Percentiles rank a stretch among this genome's conserved stretches.
Conservation (phyloP, 805 yeast genomes). For the Candida sphagnicola region DNA sequence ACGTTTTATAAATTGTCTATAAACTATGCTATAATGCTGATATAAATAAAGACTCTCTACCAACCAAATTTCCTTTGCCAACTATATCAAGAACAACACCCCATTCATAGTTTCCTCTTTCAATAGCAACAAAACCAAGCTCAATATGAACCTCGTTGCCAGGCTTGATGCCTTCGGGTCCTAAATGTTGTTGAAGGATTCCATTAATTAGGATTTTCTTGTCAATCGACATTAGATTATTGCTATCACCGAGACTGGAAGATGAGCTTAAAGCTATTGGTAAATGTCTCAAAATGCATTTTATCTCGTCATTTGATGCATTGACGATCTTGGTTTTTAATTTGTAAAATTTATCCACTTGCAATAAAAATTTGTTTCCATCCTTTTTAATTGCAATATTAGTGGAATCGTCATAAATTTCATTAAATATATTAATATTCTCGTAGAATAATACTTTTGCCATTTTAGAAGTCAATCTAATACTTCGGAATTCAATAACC, state of each 20-base stretch:
- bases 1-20: background rate
- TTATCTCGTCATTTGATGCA: constrained; percentile 34
- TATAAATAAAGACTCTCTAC: constrained; percentile 31
- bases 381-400: constrained; percentile 10
- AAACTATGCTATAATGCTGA: constrained; percentile 10
- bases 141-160: constrained; percentile 39
- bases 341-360: constrained; percentile 48
- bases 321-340: constrained; percentile 50
- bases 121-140: constrained; percentile 62
- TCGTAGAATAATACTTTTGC: constrained; percentile 49
- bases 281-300: constrained; percentile 60
- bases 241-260: background rate
- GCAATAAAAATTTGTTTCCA: constrained; percentile 29
- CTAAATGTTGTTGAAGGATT: constrained; percentile 53
- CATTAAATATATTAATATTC: constrained; percentile 40
- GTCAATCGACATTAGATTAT: constrained; percentile 36
- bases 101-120: constrained; percentile 81
- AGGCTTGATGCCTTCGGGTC: constrained; percentile 34
- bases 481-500: constrained; percentile 58
- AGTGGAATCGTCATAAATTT: constrained; percentile 12
- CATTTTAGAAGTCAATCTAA: constrained; percentile 62
- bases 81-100: constrained; percentile 40
- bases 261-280: constrained; percentile 34
- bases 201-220: constrained; percentile 71
- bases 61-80: constrained; percentile 14